Base-by-base conservation (phyloP, 164 flowering plant species). In the Vitis labrusca region DNA sequence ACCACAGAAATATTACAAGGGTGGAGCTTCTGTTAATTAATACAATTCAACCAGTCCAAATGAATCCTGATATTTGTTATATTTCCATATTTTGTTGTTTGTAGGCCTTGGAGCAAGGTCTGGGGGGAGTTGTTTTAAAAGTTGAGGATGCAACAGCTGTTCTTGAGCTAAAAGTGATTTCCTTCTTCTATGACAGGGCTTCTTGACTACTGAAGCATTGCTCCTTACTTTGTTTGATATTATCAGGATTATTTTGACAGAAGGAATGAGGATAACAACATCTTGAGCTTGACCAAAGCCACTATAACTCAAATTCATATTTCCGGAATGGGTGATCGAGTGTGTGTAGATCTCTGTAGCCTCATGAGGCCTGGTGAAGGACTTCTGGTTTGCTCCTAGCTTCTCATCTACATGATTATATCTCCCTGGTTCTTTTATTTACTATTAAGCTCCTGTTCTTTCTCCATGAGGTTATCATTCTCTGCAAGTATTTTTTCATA, bases 341-440 rank as follows among this genome's bases (percentile, higher is more conserved):
- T 87, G 59, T 94, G 97, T 77, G 96, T 94, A 65, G 98, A 94
- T 84, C 92, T 92, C 47, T 92, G 98, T 76, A 89, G 90, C 78
- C 84, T 94, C 72, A 84, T 92, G 92, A 84, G 82, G 78, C 98
- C 98, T 63, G 97, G 98, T 59, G 97, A 94, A 85, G 98, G 98
- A 51, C 97, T 94, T 77, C 79, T 94, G 87, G 98, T 94, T 71
- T 67, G 86, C 71, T 51, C 64, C 48, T 66, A 29, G 17, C 23
- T 50, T 71, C 53, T 27, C 47, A 19, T 49, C 27, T 73, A 3
- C 9, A 12, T 58, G 59, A 10, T 65, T 7, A 2, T 48, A 44
- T 49, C 10, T 15, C 9, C 60, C 2, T 59, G 19, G 3, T 9
- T 27, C 27, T 15, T 49, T 14, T 7, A 16, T 32, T 23, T 37